Percentiles rank a stretch among this genome's conserved stretches.
These are phyloP conservation scores for Hyphopichia fennica DNA, from an alignment of 1,139 yeast genomes.

Conservation along the genomic window DNA sequence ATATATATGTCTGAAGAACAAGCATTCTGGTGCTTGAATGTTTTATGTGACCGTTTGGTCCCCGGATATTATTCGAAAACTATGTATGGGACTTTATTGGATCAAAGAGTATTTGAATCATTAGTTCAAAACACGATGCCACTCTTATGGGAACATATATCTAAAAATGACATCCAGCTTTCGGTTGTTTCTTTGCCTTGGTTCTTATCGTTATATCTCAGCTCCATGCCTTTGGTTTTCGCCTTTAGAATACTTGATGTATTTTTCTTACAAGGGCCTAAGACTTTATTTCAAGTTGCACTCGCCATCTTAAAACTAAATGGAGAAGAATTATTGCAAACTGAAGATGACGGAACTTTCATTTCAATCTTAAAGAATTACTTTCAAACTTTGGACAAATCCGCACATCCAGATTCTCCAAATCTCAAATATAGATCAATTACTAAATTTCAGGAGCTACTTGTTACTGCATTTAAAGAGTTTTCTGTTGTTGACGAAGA, in stretches of 20 bases:
- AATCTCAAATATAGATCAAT: constrained; percentile 65
- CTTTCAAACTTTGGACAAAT: constrained; percentile 74
- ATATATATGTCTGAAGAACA: constrained; percentile 97
- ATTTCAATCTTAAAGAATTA: constrained; percentile 82
- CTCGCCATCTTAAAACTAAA: constrained; percentile 82
- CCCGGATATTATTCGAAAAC: constrained; percentile 98
- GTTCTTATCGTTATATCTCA: constrained; percentile 88
- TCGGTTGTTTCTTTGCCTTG: constrained; percentile 95
- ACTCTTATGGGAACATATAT: constrained; percentile 78
- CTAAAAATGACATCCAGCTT: constrained; percentile 80
- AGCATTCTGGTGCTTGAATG: constrained; percentile 89
- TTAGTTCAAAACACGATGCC: constrained; percentile 92
- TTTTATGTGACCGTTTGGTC: constrained; percentile 79
- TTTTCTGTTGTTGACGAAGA: constrained; percentile 79
- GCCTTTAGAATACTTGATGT: constrained; percentile 92
- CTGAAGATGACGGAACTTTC: constrained; percentile 91
- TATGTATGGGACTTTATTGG: constrained; percentile 95
- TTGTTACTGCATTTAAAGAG: constrained; percentile 91
- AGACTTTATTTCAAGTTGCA: constrained; percentile 88
- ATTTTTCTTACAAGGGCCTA: constrained; percentile 87
- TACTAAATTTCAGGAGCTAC: constrained; percentile 84
- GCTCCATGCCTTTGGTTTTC: constrained; percentile 91
- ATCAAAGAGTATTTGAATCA: constrained; percentile 90
- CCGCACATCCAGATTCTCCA: constrained; percentile 74
- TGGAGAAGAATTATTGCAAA: constrained; percentile 76